Base-by-base conservation (phyloP, 2,329 filamentous ascomycete genomes). In the Colletotrichum simmondsii region DNA sequence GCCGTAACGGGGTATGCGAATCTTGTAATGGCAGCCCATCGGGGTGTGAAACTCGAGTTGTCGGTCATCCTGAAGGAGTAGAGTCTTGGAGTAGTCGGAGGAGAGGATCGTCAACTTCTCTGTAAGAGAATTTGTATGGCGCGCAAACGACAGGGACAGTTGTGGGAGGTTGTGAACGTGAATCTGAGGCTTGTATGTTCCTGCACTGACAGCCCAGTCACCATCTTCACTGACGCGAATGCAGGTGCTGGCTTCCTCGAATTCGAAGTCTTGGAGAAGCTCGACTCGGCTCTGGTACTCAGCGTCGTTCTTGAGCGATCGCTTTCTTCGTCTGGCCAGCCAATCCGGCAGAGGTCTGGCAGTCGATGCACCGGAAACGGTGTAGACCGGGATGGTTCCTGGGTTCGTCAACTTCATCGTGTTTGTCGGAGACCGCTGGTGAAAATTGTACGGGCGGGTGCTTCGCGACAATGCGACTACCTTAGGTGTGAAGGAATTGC, bases 151-250 rank as follows among this genome's bases (percentile, higher is more conserved):
- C n/a, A 99, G 89, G 11, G 96, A 96, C 26, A 98, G 88, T 80
- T 98, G 95, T 49, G 95, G 93, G 6, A 98, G 90, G 80, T 97
- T 95, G 83, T 99, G 97, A n/a, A 94, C 93, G 80, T 98, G 97
- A 72, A 98, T 97, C 81, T 97, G 94, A 1, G 80, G 86, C 82
- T 87, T 90, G 82, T 91, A 92, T 66, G 90, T 92, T 85, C 95
- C 95, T 65, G 95, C 97, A 79, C 94, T 97, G 49, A 75, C 72
- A 12, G 74, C 69, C 95, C 97, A 99, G 80, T 98, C 93, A 61
- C 96, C 96, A 89, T 99, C 97, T 71, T 98, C 95, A 78, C 94
- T 98, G 75, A 97, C 91, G 62, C 95, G 91, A 75, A 99, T 91
- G 80, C 96, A 98, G 77, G 92, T 91, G 80, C 95, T 98, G 53